A percentile compares a stretch with the other conserved stretches of the same genome.
phyloP scores from a whole-genome alignment of 2,329 filamentous ascomycete species.

The Trichophyton mentagrophytes region DNA sequence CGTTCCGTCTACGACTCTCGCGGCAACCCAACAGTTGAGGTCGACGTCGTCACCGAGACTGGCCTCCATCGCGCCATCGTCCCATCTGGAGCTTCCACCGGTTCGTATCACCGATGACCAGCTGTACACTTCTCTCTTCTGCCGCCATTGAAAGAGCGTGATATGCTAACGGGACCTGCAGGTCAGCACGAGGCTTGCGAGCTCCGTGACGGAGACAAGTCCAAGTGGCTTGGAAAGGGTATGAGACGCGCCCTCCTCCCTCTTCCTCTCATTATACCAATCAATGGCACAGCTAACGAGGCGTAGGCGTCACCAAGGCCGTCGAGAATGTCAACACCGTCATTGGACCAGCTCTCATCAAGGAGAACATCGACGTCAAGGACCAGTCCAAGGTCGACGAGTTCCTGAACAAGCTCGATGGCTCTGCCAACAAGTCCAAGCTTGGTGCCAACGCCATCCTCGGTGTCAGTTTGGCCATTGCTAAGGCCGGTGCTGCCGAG shows the following conservation, averaged over 20 bases:
- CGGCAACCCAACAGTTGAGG: slow-evolving; percentile 95
- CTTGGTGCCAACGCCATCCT: slow-evolving; percentile 82
- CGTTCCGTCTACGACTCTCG: slow-evolving; percentile 98
- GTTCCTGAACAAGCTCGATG: slow-evolving; percentile 76
- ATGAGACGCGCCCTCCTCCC: background rate
- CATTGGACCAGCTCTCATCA: slow-evolving; percentile 70
- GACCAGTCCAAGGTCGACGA: slow-evolving; percentile 73
- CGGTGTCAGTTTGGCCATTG: slow-evolving; percentile 69
- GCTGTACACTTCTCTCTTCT: background rate
- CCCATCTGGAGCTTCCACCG: slow-evolving; percentile 89
- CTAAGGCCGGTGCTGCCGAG: slow-evolving; percentile 80
- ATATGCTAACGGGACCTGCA: slow-evolving; percentile 24
- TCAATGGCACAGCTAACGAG: background rate
- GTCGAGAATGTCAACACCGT: slow-evolving; percentile 72
- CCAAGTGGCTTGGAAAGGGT: slow-evolving; percentile 77
- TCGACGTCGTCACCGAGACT: slow-evolving; percentile 91
- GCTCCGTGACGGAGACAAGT: slow-evolving; percentile 80
- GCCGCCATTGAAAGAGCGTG: background rate
- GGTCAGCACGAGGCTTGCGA: slow-evolving; percentile 84
- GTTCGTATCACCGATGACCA: slow-evolving; percentile 38
- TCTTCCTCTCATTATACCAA: background rate
- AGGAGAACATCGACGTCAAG: slow-evolving; percentile 71
- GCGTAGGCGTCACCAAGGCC: slow-evolving; percentile 56
- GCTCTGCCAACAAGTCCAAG: slow-evolving; percentile 74
- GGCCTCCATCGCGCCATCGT: slow-evolving; percentile 96